Base-by-base conservation (phyloP, 2,329 filamentous ascomycete genomes). In the Sporothrix variecibatus region DNA sequence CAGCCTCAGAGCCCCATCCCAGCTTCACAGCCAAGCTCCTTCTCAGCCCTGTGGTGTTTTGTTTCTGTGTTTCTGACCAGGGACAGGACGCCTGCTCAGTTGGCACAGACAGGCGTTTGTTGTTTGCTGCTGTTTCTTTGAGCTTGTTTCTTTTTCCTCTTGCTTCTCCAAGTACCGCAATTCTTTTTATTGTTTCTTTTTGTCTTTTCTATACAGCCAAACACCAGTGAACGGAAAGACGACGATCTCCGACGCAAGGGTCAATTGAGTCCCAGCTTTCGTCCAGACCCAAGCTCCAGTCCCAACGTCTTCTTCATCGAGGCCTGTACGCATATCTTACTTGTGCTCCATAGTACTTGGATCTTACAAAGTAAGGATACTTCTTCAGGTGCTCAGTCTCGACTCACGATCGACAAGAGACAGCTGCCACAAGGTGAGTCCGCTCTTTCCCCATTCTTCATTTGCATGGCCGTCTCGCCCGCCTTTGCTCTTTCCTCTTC, bases 1-100 rank as follows among this genome's bases (percentile, higher is more conserved):
- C 40, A 49, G 20, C 7, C 34, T 71, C 46, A 20, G 17, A 49
- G 64, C 40, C 43, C 64, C 65, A 51, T 49, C 28, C 43, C 65
- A 49, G 65, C 65, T 68, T 68, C 65, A 51, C 43, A 49, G 65
- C 26, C 43, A 51, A 68, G 65, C 43, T 68, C 65, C 65, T 51
- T 51, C 65, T 72, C 73, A 68, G 72, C 72, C 73, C 75, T 72
- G 75, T 40, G 53, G 62, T 34, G 43, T 60, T 70, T 68, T 58
- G 65, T 64, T 58, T 72, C 69, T 72, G 15, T 28, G 56, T 60
- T 56, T 58, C 56, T 34, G 6, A 65, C 38, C 38, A 65, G n/a
- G n/a, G n/a, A 43, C 62, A 43, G n/a, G n/a, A 43, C 38, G 26
- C 20, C 34, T 12, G 0, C 34, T n/a, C 12, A 62, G 17, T 20